phyloP scores from a whole-genome alignment of 148 eudicot genomes.

The Pharnaceum exiguum region DNA sequence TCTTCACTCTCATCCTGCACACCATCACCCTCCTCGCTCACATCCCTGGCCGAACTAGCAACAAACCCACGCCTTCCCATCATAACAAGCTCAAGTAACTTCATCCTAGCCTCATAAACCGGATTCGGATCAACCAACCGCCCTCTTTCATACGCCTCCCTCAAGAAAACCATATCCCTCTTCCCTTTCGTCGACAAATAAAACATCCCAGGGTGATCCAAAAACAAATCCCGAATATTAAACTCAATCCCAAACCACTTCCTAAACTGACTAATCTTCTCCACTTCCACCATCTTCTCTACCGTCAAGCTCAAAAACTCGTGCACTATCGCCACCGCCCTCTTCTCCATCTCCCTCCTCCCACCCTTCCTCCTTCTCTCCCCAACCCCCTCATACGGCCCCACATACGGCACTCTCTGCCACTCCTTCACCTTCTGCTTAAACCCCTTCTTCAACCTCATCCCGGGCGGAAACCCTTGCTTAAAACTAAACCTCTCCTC shows the following conservation, averaged over 20 bases:
- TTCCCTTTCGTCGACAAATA: slow-evolving; percentile 87
- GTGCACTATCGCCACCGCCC: slow-evolving; percentile 89
- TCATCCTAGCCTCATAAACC: slow-evolving; percentile 70
- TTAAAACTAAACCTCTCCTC: slow-evolving; percentile 70
- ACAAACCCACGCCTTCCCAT: slow-evolving; percentile 68
- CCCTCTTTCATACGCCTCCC: slow-evolving; percentile 91
- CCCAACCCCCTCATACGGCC: slow-evolving; percentile 67
- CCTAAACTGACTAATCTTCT: slow-evolving; percentile 93
- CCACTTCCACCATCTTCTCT: slow-evolving; percentile 95
- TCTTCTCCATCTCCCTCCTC: slow-evolving; percentile 55
- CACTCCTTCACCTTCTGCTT: slow-evolving; percentile 78
- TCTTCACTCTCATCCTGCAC: slow-evolving; percentile 8
- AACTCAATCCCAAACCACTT: slow-evolving; percentile 85
- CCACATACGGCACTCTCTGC: slow-evolving; percentile 63
- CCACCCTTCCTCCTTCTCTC: slow-evolving; percentile 51
- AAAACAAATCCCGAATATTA: slow-evolving; percentile 81
- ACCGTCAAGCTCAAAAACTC: slow-evolving; percentile 91
- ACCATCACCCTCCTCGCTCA: slow-evolving; percentile 25
- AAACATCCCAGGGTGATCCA: slow-evolving; percentile 97
- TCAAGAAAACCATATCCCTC: slow-evolving; percentile 75
- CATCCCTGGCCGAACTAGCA: no score
- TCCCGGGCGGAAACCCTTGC: slow-evolving; percentile 81
- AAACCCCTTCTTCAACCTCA: slow-evolving; percentile 68
- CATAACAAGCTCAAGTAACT: slow-evolving; percentile 70
- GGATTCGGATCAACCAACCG: slow-evolving; percentile 71